Evolutionary conservation across 305 asterid genomes (phyloP).

Genomic region (Plantago rigida): DNA sequence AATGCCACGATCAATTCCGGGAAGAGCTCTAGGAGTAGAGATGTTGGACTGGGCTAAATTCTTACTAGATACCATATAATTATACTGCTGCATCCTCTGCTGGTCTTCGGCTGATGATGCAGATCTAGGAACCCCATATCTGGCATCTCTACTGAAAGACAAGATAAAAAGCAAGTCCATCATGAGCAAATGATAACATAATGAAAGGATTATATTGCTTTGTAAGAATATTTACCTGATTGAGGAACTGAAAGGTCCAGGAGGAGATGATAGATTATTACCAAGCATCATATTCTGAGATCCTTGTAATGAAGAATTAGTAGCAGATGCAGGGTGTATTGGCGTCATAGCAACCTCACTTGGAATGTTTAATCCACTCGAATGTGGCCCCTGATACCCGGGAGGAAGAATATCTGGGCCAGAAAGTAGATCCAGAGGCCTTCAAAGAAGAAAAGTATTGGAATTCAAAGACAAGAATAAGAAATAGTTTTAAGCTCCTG

Average conservation of each 20-base stretch:
- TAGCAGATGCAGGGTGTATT: conserved; percentile 37
- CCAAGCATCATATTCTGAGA: conserved; percentile 50
- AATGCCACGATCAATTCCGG: conserved; percentile 57
- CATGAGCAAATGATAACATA: conserved; percentile 9
- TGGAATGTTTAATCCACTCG: conserved; percentile 44
- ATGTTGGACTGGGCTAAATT: conserved; percentile 41
- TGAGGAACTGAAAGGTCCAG: conserved; percentile 46
- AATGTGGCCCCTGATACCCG: conserved; percentile 60
- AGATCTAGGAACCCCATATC: conserved; percentile 53
- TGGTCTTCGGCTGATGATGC: conserved; percentile 67
- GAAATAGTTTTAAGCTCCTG: conserved; percentile 7
- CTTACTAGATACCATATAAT: conserved; percentile 52
- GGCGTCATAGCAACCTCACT: conserved; percentile 43
- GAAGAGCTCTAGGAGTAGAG: conserved; percentile 47
- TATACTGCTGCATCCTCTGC: conserved; percentile 61
- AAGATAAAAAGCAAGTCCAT: conserved; percentile 18
- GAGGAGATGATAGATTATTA: conserved; percentile 43
- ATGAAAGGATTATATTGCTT: neutral
- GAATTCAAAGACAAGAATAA: neutral
- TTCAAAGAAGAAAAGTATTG: conserved; percentile 31
- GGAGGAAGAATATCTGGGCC: conserved; percentile 46
- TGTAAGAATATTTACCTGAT: conserved; percentile 42
- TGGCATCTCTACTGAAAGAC: conserved; percentile 47
- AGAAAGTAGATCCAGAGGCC: conserved; percentile 78
- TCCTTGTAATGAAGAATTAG: conserved; percentile 2